These are phyloP conservation scores for Mycena vulgaris DNA, from an alignment of 768 basidiomycete genomes.

Conservation along the genomic window DNA sequence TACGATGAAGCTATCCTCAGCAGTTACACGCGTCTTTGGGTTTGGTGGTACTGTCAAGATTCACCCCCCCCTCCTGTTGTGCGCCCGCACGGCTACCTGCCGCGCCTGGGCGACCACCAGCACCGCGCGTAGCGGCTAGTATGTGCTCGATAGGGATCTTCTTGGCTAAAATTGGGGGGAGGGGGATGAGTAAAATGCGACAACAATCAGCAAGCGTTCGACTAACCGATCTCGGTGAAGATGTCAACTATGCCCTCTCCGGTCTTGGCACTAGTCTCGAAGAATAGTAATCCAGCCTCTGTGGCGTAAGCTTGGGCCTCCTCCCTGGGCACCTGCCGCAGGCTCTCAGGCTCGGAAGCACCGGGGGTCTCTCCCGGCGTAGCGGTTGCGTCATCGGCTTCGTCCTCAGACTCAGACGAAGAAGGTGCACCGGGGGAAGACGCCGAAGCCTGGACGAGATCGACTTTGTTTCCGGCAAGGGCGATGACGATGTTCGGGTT, in stretches of 20 bases:
- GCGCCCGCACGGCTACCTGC: slow-evolving; percentile 67
- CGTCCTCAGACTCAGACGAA: slow-evolving; percentile 84
- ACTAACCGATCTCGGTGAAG: slow-evolving; percentile 96
- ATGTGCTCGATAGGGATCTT: slow-evolving; percentile 92
- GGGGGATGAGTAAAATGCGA: slow-evolving; percentile 7
- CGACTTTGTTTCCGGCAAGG: slow-evolving; percentile 97
- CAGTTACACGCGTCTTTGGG: slow-evolving; percentile 88
- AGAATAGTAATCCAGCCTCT: slow-evolving; percentile 95
- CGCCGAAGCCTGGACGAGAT: slow-evolving; percentile 82
- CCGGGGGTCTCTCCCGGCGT: slow-evolving; percentile 82
- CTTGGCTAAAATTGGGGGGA: slow-evolving; percentile 54
- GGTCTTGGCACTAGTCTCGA: slow-evolving; percentile 98
- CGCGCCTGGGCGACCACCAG: slow-evolving; percentile 73
- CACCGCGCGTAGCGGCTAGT: slow-evolving; percentile 84
- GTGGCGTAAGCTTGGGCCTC: slow-evolving; percentile 98
- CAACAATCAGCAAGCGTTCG: background rate
- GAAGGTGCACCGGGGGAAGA: slow-evolving; percentile 64
- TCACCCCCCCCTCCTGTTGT: slow-evolving; percentile 73
- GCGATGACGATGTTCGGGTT: slow-evolving; percentile 99
- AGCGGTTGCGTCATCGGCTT: slow-evolving; percentile 93
- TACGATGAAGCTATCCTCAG: slow-evolving; percentile 55
- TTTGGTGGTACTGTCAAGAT: slow-evolving; percentile 79
- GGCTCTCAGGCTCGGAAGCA: slow-evolving; percentile 75
- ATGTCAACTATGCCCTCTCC: slow-evolving; percentile 96
- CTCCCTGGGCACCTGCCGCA: slow-evolving; percentile 92